These are phyloP conservation scores for Angomonas desouzai DNA, from an alignment of 208 protist species.

Conservation along the genomic window DNA sequence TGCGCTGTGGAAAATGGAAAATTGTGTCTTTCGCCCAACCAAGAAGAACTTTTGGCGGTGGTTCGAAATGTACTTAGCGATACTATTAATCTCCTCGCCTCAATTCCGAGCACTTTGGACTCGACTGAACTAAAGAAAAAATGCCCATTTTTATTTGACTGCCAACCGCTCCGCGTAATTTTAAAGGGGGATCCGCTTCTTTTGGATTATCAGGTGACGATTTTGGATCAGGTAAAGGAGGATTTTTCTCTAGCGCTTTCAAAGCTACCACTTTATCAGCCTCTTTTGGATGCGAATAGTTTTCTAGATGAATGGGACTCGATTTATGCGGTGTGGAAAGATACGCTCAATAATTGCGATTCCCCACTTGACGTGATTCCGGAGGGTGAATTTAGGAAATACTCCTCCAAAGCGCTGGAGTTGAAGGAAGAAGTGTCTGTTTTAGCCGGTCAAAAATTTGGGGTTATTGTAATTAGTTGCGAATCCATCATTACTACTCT, in stretches of 20 bases:
- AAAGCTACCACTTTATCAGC: constrained; percentile 24
- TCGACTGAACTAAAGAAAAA: constrained; percentile 17
- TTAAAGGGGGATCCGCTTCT: constrained; percentile 11
- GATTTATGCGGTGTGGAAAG: constrained; percentile 10
- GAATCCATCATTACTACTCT: constrained; percentile 23
- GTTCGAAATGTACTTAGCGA: constrained; percentile 37
- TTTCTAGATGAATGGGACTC: constrained; percentile 33
- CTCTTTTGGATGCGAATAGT: constrained; percentile 18
- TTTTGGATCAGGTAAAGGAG: constrained; percentile 25
- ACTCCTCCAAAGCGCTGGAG: constrained; percentile 35
- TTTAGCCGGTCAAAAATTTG: constrained; percentile 30
- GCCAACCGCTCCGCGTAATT: not conserved
- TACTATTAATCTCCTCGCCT: constrained; percentile 18
- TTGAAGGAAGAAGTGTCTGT: constrained; percentile 38
- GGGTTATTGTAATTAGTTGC: constrained; percentile 39
- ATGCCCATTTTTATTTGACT: constrained; percentile 5
- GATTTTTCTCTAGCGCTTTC: constrained; percentile 23
- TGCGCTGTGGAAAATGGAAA: constrained; percentile 41
- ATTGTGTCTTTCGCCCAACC: constrained; percentile 39
- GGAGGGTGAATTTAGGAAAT: constrained; percentile 40
- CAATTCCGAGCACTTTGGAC: constrained; percentile 23
- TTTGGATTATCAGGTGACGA: constrained; percentile 12
- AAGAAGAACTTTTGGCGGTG: constrained; percentile 33
- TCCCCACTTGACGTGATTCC: constrained; percentile 19
- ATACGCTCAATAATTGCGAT: constrained; percentile 11